Conservation (phyloP, 257 asterid species). For the Pogostemon cablin region DNA sequence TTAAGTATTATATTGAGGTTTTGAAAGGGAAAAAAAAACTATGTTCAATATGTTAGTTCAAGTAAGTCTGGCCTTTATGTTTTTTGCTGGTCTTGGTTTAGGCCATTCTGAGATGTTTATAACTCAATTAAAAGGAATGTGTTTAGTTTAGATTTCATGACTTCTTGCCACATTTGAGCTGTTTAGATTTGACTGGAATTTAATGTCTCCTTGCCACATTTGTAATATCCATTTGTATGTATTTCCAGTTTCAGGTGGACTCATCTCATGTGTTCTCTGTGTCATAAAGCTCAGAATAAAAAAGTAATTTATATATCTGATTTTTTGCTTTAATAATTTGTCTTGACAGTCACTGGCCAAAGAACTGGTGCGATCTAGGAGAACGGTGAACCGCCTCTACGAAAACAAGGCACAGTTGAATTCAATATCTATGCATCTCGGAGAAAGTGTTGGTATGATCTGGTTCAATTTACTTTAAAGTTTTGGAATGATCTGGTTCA, state of each 20-base stretch:
- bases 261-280: constrained; percentile 7
- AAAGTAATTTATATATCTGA: constrained; percentile 12
- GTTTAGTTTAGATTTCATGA: not conserved
- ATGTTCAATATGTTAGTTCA: no score
- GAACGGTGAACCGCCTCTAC: constrained; percentile 77
- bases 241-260: constrained; percentile 16
- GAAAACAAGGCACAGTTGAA: constrained; percentile 97
- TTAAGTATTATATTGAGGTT: no score
- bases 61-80: no score
- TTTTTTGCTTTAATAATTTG: constrained; percentile 19
- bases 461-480: constrained; percentile 44
- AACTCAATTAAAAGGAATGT: not conserved
- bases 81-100: not conserved
- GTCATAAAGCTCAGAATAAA: constrained; percentile 1
- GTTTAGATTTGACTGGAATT: not conserved
- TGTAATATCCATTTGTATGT: not conserved
- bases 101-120: not conserved
- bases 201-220: not conserved
- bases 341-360: constrained; percentile 75
- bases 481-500: constrained; percentile 58
- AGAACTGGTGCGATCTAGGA: constrained; percentile 85
- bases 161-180: not conserved
- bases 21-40: no score
- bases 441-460: constrained; percentile 87
- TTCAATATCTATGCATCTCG: constrained; percentile 97